Evolutionary conservation across 2,329 filamentous ascomycete genomes (phyloP).

Genomic region (Tolypocladium amazonense): DNA sequence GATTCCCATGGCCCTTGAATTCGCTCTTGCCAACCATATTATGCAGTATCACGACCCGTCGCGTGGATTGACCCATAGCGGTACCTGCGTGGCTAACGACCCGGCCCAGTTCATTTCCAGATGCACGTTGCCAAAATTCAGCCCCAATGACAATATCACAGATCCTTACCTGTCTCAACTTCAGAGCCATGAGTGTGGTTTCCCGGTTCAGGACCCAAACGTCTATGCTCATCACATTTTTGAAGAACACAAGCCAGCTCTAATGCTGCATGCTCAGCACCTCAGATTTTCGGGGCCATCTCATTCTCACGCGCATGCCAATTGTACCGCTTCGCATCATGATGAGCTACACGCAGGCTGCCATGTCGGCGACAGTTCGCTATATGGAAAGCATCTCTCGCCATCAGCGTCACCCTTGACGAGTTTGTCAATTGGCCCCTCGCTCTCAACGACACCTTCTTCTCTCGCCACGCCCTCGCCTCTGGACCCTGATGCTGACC

Average conservation of each 20-base stretch:
- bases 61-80: conserved; percentile 10
- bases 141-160: conserved; percentile 4
- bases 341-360: not conserved
- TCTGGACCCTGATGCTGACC: conserved; percentile 11
- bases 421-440: conserved; percentile 11
- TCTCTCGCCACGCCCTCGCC: conserved; percentile 18
- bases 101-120: conserved; percentile 12
- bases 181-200: conserved; percentile 15
- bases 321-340: not conserved
- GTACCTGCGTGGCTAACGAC: conserved; percentile 17
- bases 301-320: not conserved
- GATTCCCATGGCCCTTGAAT: conserved; percentile 10
- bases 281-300: conserved; percentile 1
- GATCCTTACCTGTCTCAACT: conserved; percentile 7
- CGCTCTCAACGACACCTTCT: conserved; percentile 13
- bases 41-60: conserved; percentile 18
- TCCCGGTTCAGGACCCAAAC: conserved; percentile 14
- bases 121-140: conserved; percentile 16
- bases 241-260: conserved; percentile 12
- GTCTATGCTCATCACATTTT: conserved; percentile 19
- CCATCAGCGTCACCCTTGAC: conserved; percentile 12
- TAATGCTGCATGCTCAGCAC: conserved; percentile 6
- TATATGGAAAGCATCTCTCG: conserved; percentile 8
- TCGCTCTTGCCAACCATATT: conserved; percentile 16
- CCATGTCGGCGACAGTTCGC: not conserved